Base-by-base conservation (phyloP, 2,329 filamentous ascomycete genomes). In the Scytalidium lignicola region DNA sequence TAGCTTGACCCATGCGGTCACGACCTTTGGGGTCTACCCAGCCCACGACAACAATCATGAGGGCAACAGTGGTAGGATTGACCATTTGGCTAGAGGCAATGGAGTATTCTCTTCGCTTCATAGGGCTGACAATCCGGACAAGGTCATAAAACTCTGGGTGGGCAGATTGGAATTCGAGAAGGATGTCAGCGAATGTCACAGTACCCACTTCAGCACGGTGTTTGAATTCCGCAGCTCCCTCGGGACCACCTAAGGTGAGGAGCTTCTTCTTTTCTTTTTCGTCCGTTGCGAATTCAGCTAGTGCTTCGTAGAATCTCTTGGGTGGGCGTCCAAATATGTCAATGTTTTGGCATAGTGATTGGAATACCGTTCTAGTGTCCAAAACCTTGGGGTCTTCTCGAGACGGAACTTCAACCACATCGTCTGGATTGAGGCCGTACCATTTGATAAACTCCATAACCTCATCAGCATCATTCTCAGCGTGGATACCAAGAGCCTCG, bases 41-140 rank as follows among this genome's bases (percentile, higher is more conserved):
- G 74, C 89, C 85, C 62, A 99, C 93, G 3, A 93, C 95, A 52
- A 99, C 93, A 63, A 99, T 95, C 83, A 97, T 93, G 55, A 99
- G 82, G 8, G 91, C 82, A 51, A 99, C 90, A n/a, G 82, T 84
- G 64, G 76, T 91, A 18, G 93, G 91, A 1, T 89, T 91, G 39
- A 97, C 92, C 61, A 92, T 90, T 72, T 99, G 93, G 48, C 90
- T 93, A 2, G 93, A 97, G 18, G 93, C 93, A 59, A 99, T 97
- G n/a, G 90, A 96, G 79, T 99, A 99, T 72, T 99, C 93, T 62
- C 93, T 83, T 53, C 93, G 88, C 80, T 99, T 99, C 75, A 96
- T 84, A 12, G 93, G 92, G 56, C 78, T 81, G 56, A 99, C 87
- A 53, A 99, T 90, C 62, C 85, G 86, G 55, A 88, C 80, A 50